Base-by-base conservation (phyloP, 352 stramenopile genomes). In the Saprolegnia parasitica region DNA sequence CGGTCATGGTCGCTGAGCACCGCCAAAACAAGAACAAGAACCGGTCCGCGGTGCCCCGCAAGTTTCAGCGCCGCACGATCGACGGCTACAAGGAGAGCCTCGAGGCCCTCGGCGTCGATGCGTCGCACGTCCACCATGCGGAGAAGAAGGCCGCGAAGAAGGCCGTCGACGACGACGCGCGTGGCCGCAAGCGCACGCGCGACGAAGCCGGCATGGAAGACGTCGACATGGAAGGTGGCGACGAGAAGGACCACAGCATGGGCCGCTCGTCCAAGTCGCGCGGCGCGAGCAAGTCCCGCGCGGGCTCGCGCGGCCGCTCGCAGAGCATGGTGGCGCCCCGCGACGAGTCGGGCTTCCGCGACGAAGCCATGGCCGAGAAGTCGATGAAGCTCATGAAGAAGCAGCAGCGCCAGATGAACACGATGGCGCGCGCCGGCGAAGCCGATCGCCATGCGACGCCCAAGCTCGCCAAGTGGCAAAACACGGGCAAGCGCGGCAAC, bases 21-120 rank as follows among this genome's bases (percentile, higher is more conserved):
- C 87, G 87, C 78, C 84, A 96, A 65, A 94, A 98, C 65, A 97
- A 98, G 74, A 98, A 98, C 79, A 96, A 94, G 73, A 98, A 98
- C 76, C 91, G 92, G 54, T 88, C 93, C 15, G 84, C 84, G 52
- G 71, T 98, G 65, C 90, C 95, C 20, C 88, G 94, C 61, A 96
- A 90, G 73, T 83, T 93, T 63, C 80, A 91, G 72, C 74, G 82
- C 78, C 74, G 80, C 75, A 78, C 84, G 45, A 76, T 93, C 40
- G 79, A 74, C 0, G 81, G 89, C 24, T 96, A 94, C 39, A 97
- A 98, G 77, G 94, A 96, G 68, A 86, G 91, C 64, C 80, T 98
- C 66, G 88, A 97, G 65, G 82, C 78, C 57, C 80, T 98, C 49
- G 95, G 95, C 32, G 87, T 98, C 6, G 91, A 98, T 76, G 90